Conservation (phyloP, 768 basidiomycete genomes). For the Mycena alexandri region DNA sequence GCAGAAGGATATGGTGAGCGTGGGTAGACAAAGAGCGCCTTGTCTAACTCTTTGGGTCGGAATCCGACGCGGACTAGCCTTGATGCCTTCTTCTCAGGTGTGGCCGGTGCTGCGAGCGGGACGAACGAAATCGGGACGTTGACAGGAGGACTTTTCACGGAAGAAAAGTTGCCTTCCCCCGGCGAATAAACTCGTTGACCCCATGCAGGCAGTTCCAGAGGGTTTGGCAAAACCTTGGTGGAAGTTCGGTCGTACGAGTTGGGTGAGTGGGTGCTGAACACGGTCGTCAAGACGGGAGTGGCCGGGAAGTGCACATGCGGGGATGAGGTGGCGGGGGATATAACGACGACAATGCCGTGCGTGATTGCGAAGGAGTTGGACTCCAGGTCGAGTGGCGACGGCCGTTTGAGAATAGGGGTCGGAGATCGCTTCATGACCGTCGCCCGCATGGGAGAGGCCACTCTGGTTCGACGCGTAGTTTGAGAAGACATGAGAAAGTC, state of each 20-base stretch:
- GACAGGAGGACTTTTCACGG: conserved; percentile 26
- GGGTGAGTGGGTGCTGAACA: conserved; percentile 69
- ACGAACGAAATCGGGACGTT: conserved; percentile 13
- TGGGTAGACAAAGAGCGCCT: conserved; percentile 51
- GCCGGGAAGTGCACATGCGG: conserved; percentile 78
- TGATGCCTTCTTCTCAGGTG: conserved; percentile 22
- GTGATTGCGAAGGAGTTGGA: conserved; percentile 48
- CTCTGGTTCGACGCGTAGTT: conserved; percentile 51
- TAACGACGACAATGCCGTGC: conserved; percentile 48
- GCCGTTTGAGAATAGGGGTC: conserved; percentile 58
- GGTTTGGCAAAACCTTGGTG: conserved; percentile 70
- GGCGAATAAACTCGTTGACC: conserved; percentile 61
- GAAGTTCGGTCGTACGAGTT: conserved; percentile 74
- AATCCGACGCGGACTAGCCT: conserved; percentile 49
- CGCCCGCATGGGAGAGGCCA: conserved; percentile 50
- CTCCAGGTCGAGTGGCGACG: conserved; percentile 53
- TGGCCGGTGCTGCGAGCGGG: background rate
- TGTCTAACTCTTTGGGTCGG: conserved; percentile 47
- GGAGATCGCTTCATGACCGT: conserved; percentile 40
- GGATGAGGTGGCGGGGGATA: conserved; percentile 51
- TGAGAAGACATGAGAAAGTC: conserved; percentile 52
- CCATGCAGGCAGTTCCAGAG: conserved; percentile 66
- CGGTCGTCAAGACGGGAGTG: conserved; percentile 68
- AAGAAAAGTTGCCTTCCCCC: conserved; percentile 20
- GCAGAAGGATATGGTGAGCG: conserved; percentile 60